Evolutionary conservation across 352 stramenopile genomes (phyloP), one percentile per base, ranked within the genome.

Genomic region (Phytophthora sp.): DNA sequence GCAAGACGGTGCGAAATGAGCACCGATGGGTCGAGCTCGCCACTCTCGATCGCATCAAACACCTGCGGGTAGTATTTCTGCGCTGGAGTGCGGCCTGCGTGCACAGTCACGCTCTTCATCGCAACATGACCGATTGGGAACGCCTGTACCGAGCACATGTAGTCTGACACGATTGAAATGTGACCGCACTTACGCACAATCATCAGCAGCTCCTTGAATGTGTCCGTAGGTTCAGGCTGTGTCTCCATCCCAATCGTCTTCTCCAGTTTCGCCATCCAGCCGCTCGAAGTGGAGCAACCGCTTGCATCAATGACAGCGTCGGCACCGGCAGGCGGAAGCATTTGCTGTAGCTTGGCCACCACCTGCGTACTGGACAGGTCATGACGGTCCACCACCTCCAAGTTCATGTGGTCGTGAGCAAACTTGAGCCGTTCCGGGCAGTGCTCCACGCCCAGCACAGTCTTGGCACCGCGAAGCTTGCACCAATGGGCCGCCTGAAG

Each of bases 61-160:
- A 87, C 78, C 45, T 84, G 43, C 13, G 76, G 75, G 45, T 82
- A 85, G 51, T 87, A 88, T 44, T 85, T 79, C 46, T 87, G 80
- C 31, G 77, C 74, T 1, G 78, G 76, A 9, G 62, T 74, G 26
- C 77, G 76, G 10, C 80, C 80, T 41, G 72, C 71, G 39, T 79
- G 65, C 48, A 89, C 60, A 38, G 71, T 87, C 54, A 89, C 52
- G 43, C 79, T 55, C 65, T 89, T 89, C 70, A 85, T 82, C 39
- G 82, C 77, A 10, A 87, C 57, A 49, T 86, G 76, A 23, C 80
- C 80, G 27, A 89, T 78, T 1, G 80, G 80, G 49, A 87, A 89
- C 8, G 52, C 54, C 34, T 77, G 32, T 17, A 77, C 71, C 23
- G 62, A 74, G 30, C 70, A 64, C 35, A 67, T 54, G 43, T 89